Conservation (phyloP, 305 asterid species). For the Euphrasia arctica region DNA sequence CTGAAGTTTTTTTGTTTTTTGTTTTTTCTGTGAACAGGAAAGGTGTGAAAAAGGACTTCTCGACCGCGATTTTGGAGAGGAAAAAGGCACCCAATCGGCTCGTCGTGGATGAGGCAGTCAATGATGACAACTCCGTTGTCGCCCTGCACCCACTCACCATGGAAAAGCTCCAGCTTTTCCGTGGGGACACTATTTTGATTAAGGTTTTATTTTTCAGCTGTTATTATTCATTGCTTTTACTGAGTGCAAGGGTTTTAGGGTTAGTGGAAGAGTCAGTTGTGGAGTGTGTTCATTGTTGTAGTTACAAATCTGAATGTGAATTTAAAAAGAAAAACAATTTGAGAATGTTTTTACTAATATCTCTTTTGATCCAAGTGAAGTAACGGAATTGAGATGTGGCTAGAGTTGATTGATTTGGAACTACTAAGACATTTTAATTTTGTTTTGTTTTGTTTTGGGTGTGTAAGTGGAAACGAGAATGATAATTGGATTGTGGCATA, state of each 20-base stretch:
- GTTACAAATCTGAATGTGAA: slow-evolving; percentile 12
- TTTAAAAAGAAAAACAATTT: not conserved
- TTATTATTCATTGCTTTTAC: not conserved
- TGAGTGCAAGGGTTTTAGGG: slow-evolving; percentile 19
- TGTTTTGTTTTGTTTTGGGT: not conserved
- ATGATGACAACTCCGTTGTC: slow-evolving; percentile 77
- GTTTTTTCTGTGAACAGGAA: slow-evolving; percentile 38
- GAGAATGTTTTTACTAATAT: not conserved
- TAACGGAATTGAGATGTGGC: not conserved
- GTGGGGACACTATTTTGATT: slow-evolving; percentile 65
- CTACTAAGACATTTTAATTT: not conserved
- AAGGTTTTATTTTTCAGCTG: slow-evolving; percentile 39
- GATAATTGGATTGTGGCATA: slow-evolving; percentile 1
- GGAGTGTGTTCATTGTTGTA: slow-evolving; percentile 1
- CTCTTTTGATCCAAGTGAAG: slow-evolving; percentile 10
- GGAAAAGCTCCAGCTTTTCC: slow-evolving; percentile 84
- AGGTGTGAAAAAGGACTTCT: slow-evolving; percentile 61
- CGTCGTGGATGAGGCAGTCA: slow-evolving; percentile 74
- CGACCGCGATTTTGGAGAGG: slow-evolving; percentile 75
- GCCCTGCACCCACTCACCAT: slow-evolving; percentile 71
- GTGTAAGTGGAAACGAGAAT: not conserved
- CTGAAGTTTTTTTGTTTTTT: not conserved
- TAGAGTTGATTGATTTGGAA: slow-evolving; percentile 11
- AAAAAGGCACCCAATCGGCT: slow-evolving; percentile 72
- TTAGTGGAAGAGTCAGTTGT: not conserved